Conservation (phyloP, 2,329 filamentous ascomycete species). For the Pseudocercospora pini-densiflorae region DNA sequence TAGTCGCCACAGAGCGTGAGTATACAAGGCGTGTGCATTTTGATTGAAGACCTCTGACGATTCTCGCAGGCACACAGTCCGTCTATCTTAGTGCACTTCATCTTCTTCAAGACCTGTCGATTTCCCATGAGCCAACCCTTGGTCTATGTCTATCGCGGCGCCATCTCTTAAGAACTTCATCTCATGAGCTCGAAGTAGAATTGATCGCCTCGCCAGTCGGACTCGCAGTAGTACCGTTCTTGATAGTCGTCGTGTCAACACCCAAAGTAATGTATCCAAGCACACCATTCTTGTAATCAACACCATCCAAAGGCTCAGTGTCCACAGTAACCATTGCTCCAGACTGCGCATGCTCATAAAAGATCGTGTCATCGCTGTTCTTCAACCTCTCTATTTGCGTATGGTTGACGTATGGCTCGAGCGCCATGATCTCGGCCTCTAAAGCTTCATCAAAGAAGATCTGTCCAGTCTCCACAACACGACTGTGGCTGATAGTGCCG, state of each 20-base stretch:
- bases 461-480: conserved; percentile 21
- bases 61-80: no score
- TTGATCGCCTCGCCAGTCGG: not conserved
- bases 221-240: conserved; percentile 14
- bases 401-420: conserved; percentile 21
- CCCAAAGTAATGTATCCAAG: conserved; percentile 20
- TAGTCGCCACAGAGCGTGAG: no score
- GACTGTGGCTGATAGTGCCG: conserved; percentile 14
- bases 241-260: conserved; percentile 21
- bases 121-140: no score
- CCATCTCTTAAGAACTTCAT: not conserved
- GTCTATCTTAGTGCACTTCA: no score
- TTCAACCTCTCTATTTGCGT: conserved; percentile 12
- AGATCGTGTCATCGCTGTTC: conserved; percentile 12
- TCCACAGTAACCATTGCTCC: conserved; percentile 13
- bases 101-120: no score
- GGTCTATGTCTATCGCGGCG: no score
- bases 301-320: conserved; percentile 19
- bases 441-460: conserved; percentile 20
- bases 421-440: conserved; percentile 17
- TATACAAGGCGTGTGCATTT: no score
- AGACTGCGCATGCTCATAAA: conserved; percentile 8
- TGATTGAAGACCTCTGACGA: no score
- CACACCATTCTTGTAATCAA: conserved; percentile 19
- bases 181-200: not conserved